Evolutionary conservation across 805 yeast species (phyloP), one percentile per base, ranked within the genome.

Genomic region (Wickerhamia fluorescens): DNA sequence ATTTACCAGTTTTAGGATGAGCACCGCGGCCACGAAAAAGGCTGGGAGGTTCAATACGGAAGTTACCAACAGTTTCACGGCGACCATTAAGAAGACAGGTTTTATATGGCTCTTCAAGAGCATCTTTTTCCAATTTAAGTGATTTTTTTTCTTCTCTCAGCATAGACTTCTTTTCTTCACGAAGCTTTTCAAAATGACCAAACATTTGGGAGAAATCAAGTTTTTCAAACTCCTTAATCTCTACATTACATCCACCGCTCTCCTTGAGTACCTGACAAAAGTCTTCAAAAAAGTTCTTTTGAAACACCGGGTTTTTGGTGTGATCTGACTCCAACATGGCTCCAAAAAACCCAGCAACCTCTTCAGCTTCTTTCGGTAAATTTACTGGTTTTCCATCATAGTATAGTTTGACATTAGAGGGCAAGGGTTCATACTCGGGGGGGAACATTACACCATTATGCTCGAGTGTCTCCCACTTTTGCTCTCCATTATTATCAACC

Each of bases 1-100:
- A 58, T 50, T 80, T 84, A 24, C 98, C 98, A 1, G 96, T 88
- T 53, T 83, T 86, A 11, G 97, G 97, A 53, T 88, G 97, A 0
- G 89, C 87, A 47, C 96, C 97, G 55, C 97, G 82, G 24, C 97
- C 98, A 55, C 96, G 70, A 51, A 88, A 89, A 31, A 89, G 61
- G 2, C 95, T 96, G 1, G 98, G 97, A 18, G 97, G 97, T 65
- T 89, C 98, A 27, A 89, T 78, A 48, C 89, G 68, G 54, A 89
- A 89, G 51, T 89, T 89, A 14, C 96, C 96, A 17, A 89, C 94
- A 44, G 79, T 88, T 48, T 89, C 96, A 45, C 73, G 80, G 42
- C 95, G 71, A 11, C 96, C 96, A 51, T 89, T 85, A 27, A 89
- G 61, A 19, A 71, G 50, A 60, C 97, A 89, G 15, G 71, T 75